Base-by-base conservation (phyloP, 768 basidiomycete species). In the Xerocomus brunneocitrinus region DNA sequence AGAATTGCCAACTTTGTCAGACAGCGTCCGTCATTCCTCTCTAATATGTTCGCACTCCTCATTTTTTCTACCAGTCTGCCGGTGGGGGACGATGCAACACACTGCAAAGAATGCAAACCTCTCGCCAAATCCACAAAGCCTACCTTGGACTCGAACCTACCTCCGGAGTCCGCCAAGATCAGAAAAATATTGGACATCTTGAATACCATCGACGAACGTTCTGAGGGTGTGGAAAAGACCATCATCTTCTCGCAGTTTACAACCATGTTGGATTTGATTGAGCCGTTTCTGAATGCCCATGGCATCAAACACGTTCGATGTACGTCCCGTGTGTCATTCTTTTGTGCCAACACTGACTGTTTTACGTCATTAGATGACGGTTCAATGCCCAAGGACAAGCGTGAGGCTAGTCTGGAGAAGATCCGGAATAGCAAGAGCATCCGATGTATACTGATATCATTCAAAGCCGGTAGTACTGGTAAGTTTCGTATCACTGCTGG, bases 191-290 rank as follows among this genome's bases (percentile, higher is more conserved):
- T 97, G 45, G 78, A 87, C 61, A 69, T 98, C 9, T 73, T 99
- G 39, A 60, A 72, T 10, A 77, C 83, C 16, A 83, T 93, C 49
- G 79, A 85, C 14, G 71, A 76, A 45, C 76, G 81, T 48, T 76
- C 81, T 10, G 70, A 79, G 13, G 67, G 76, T 14, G 70, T 74
- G 55, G 92, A 97, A 66, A 99, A 98, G 79, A 95, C 94, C 0
- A 98, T 98, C 58, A 84, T 99, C 22, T 98, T 98, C 66, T 94
- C 91, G 0, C 95, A 97, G 64, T 91, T 91, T 57, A 98, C 95
- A 1, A 77, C 79, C 49, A 84, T 91, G 88, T 73, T 99, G 56
- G 84, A 95, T 67, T 66, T 98, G 52, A 77, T 97, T 42, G 83
- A 95, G 70, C 89, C 87, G 0, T 97, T 97, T 72, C 74, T 99